Evolutionary conservation across 495 filamentous ascomycete species (phyloP).

Genomic region (Aspergillus haitiensis): DNA sequence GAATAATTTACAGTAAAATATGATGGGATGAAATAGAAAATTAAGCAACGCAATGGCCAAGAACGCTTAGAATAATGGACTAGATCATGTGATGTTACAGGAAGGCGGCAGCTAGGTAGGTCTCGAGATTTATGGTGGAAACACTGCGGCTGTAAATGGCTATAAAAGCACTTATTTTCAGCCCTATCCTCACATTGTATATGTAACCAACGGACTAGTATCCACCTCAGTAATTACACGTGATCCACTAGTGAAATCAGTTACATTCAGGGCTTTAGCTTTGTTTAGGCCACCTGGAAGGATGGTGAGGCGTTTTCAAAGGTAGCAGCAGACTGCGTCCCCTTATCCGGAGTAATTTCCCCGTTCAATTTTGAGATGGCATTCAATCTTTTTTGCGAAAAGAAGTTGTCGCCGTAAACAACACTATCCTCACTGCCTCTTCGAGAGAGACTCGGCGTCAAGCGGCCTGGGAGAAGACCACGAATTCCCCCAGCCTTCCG

Average conservation of each 20-base stretch:
- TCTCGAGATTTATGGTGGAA: too few species aligned
- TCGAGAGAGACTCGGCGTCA: conserved; percentile 40
- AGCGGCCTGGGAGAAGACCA: conserved; percentile 50
- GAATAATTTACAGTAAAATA: too few species aligned
- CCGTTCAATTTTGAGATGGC: conserved; percentile 34
- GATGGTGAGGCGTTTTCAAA: conserved; percentile 22
- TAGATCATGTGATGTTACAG: too few species aligned
- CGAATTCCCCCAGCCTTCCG: conserved; percentile 76
- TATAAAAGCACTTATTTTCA: not conserved
- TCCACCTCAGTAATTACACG: not conserved
- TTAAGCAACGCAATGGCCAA: too few species aligned
- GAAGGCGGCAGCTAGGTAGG: too few species aligned
- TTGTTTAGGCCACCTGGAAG: conserved; percentile 27
- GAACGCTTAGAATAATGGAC: too few species aligned
- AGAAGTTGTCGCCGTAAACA: conserved; percentile 35
- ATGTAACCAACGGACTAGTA: not conserved
- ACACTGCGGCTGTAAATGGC: too few species aligned
- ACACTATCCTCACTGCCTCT: conserved; percentile 45
- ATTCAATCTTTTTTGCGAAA: conserved; percentile 32
- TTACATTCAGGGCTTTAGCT: conserved; percentile 14
- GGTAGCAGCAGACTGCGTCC: conserved; percentile 19
- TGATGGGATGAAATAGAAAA: too few species aligned
- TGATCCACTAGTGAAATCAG: not conserved
- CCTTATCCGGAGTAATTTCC: conserved; percentile 27
- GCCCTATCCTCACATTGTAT: not conserved